phyloP scores from a whole-genome alignment of 306 rosid genomes.

The Cicer chorassanicum region DNA sequence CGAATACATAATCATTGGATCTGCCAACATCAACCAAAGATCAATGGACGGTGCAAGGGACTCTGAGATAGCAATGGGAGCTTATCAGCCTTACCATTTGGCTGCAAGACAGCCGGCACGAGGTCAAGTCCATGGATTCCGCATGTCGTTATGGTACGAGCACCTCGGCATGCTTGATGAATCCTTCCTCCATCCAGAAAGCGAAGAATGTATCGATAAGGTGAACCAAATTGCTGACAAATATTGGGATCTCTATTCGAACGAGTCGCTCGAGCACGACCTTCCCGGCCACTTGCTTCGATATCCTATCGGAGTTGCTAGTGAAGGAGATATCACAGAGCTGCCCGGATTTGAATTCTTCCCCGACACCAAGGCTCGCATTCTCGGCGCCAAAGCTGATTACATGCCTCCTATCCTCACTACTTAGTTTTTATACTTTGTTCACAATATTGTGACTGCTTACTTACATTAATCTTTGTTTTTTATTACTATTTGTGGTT shows the following conservation, averaged over 20 bases:
- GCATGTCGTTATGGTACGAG: constrained; percentile 73
- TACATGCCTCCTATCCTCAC: constrained; percentile 79
- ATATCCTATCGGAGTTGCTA: constrained; percentile 58
- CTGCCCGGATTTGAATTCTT: constrained; percentile 68
- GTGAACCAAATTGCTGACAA: constrained; percentile 71
- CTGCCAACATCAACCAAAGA: constrained; percentile 84
- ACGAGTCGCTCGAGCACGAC: constrained; percentile 63
- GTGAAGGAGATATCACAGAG: constrained; percentile 59
- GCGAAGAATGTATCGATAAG: constrained; percentile 60
- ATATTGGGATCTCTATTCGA: constrained; percentile 73
- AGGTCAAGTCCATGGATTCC: constrained; percentile 75
- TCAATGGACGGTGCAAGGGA: constrained; percentile 82
- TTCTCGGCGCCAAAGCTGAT: constrained; percentile 69
- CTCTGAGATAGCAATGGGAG: constrained; percentile 82
- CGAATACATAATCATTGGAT: constrained; percentile 74
- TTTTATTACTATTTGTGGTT: constrained; percentile 7
- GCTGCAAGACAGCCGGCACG: constrained; percentile 63
- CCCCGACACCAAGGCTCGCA: constrained; percentile 76
- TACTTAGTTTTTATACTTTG: constrained; percentile 50
- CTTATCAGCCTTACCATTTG: constrained; percentile 66
- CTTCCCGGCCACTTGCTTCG: constrained; percentile 81
- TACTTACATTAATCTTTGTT: constrained; percentile 38
- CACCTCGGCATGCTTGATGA: constrained; percentile 77
- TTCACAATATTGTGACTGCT: constrained; percentile 21
- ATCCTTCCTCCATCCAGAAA: constrained; percentile 55